phyloP scores from a whole-genome alignment of 2,329 filamentous ascomycete species.

The Paecilomyces formosus region DNA sequence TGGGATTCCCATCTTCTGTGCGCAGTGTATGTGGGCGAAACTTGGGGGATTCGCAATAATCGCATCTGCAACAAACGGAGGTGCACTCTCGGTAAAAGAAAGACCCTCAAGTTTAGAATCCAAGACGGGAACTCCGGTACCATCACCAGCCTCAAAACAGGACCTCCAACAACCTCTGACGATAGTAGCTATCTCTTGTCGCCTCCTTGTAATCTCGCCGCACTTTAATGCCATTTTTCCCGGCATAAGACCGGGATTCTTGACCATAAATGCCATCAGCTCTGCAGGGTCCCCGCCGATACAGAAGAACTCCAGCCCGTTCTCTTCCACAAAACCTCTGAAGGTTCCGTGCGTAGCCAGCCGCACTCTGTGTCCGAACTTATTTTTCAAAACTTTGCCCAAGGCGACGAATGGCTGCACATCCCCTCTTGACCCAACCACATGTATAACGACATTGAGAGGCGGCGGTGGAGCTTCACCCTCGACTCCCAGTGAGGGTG shows the following conservation, averaged over 20 bases:
- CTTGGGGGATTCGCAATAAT: slow-evolving; percentile 79
- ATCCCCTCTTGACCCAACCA: slow-evolving; percentile 67
- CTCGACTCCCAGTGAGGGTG: slow-evolving; percentile 61
- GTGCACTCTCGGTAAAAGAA: slow-evolving; percentile 35
- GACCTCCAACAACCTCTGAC: slow-evolving; percentile 81
- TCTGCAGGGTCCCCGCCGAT: slow-evolving; percentile 70
- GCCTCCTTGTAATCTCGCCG: slow-evolving; percentile 68
- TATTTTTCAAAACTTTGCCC: slow-evolving; percentile 56
- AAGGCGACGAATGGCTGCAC: slow-evolving; percentile 70
- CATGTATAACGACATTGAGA: slow-evolving; percentile 66
- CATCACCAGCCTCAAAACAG: slow-evolving; percentile 72
- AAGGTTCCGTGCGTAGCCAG: slow-evolving; percentile 67
- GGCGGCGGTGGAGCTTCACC: slow-evolving; percentile 48
- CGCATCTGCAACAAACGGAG: slow-evolving; percentile 76
- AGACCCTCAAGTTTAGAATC: slow-evolving; percentile 46
- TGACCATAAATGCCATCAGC: slow-evolving; percentile 86
- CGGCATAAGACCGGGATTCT: slow-evolving; percentile 79
- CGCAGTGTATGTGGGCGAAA: slow-evolving; percentile 72
- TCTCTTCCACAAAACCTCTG: slow-evolving; percentile 59
- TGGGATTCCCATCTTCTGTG: slow-evolving; percentile 69
- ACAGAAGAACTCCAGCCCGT: slow-evolving; percentile 66
- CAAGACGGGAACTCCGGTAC: slow-evolving; percentile 44
- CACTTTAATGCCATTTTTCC: slow-evolving; percentile 67
- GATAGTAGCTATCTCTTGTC: slow-evolving; percentile 69
- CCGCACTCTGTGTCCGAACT: slow-evolving; percentile 63